phyloP scores from a whole-genome alignment of 2,329 filamentous ascomycete species.

The Penicillium sp. region DNA sequence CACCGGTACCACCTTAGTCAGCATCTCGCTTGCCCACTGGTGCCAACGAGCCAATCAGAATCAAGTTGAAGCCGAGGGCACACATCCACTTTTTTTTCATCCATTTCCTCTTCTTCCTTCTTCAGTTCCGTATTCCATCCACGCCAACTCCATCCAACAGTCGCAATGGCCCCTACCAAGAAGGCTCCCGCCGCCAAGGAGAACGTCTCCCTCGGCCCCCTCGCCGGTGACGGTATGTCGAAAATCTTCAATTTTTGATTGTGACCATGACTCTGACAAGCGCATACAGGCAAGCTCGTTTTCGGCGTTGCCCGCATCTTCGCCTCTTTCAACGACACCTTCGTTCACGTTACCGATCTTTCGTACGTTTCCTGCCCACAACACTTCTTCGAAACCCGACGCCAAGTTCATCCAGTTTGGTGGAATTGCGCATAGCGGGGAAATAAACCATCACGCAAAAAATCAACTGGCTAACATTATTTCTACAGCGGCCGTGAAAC shows the following conservation, averaged over 20 bases:
- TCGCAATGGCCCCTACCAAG: constrained; percentile 84
- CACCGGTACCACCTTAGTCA: constrained; percentile 17
- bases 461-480: not conserved
- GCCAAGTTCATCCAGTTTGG: not conserved
- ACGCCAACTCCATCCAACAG: constrained; percentile 42
- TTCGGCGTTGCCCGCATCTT: constrained; percentile 98
- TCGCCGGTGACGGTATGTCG: constrained; percentile 85
- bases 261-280: constrained; percentile 12
- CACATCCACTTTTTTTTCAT: constrained; percentile 35
- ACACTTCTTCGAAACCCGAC: not conserved
- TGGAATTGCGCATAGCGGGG: constrained; percentile 4
- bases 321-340: constrained; percentile 90
- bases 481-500: constrained; percentile 89
- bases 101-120: constrained; percentile 27
- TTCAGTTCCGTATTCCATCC: constrained; percentile 43
- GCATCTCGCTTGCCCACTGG: constrained; percentile 27
- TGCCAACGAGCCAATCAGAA: constrained; percentile 30
- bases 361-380: constrained; percentile 56
- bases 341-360: constrained; percentile 99
- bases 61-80: constrained; percentile 34
- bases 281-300: constrained; percentile 78
- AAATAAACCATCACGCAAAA: not conserved
- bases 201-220: constrained; percentile 97
- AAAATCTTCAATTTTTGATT: not conserved
- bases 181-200: constrained; percentile 80